Base-by-base conservation (phyloP, 345 rosid species). In the Erysimum cheiranthoides region DNA sequence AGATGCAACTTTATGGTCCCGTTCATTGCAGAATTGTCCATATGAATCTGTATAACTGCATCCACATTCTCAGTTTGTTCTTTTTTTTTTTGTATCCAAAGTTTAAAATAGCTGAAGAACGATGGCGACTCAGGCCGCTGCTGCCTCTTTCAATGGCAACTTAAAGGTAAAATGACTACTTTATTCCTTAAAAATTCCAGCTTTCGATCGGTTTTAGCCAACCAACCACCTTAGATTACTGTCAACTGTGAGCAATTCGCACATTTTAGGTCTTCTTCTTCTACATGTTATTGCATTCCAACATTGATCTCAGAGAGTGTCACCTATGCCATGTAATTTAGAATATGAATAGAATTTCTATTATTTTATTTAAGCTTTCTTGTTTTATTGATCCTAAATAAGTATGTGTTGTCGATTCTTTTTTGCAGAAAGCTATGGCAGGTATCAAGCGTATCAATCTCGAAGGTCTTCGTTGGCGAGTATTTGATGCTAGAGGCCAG, bases 401-500 rank as follows among this genome's bases (percentile, higher is more conserved):
- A n/a, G n/a, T n/a, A n/a, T 16, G 64, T 45, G 2, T 40, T 12
- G 50, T 46, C 21, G 21, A 7, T 53, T 72, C 32, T 54, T 70
- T 70, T 58, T 46, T 83, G 80, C 92, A 95, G 99, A 96, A 84
- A 91, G 98, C 98, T 40, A 79, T 89, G 77, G 96, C 99, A 64
- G 99, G 98, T 35, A 78, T 96, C 66, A 87, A 84, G 83, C 89
- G 97, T 65, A 96, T 93, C 73, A 82, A 91, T 81, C 84, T 96
- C 35, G 99, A 96, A 61, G 99, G 99, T 67, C 85, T 96, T 62
- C 82, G 97, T 5, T 96, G 99, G 99, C 85, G 86, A 75, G 97
- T 96, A 10, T 96, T 96, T 73, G 99, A 96, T 89, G 99, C 99
- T 51, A 91, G 86, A 81, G 99, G 93, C 84, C 96, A 96, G 94